Evolutionary conservation across 2,329 filamentous ascomycete species (phyloP).

Genomic region (Drechslera avenae): DNA sequence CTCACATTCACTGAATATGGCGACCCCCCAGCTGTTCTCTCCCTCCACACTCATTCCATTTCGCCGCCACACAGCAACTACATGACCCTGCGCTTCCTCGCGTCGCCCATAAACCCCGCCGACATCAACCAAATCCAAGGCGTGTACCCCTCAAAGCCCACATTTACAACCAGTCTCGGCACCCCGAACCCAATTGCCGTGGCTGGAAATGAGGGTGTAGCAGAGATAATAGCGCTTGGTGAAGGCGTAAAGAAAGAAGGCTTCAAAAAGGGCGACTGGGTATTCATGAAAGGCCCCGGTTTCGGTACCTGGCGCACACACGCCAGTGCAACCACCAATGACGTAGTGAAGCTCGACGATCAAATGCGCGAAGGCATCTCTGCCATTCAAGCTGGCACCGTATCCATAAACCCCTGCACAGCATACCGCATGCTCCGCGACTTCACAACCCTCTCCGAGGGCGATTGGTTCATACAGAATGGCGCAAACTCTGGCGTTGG

Average conservation of each 20-base stretch:
- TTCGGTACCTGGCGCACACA: slow-evolving; percentile 97
- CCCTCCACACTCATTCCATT: slow-evolving; percentile 76
- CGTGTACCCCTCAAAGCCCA: slow-evolving; percentile 85
- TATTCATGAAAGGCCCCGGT: slow-evolving; percentile 80
- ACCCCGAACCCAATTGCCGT: slow-evolving; percentile 77
- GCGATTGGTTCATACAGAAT: slow-evolving; percentile 96
- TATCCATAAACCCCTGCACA: slow-evolving; percentile 90
- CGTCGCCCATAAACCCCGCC: slow-evolving; percentile 92
- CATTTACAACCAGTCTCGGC: slow-evolving; percentile 75
- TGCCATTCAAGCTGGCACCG: slow-evolving; percentile 80
- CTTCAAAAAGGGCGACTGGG: slow-evolving; percentile 84
- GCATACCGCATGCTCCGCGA: slow-evolving; percentile 92
- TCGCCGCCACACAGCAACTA: slow-evolving; percentile 72
- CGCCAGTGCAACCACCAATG: slow-evolving; percentile 66
- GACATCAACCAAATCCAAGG: slow-evolving; percentile 99
- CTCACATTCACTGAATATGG: slow-evolving; percentile 76
- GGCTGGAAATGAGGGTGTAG: slow-evolving; percentile 89
- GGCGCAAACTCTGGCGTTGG: slow-evolving; percentile 95
- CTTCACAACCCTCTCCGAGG: slow-evolving; percentile 69
- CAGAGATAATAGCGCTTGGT: slow-evolving; percentile 79
- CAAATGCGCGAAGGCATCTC: slow-evolving; percentile 72
- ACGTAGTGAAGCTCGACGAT: slow-evolving; percentile 72
- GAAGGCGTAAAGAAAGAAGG: slow-evolving; percentile 59
- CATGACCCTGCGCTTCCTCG: slow-evolving; percentile 84
- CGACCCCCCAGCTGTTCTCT: slow-evolving; percentile 72